Conservation (phyloP, 2,329 filamentous ascomycete genomes). For the Paraphaeosphaeria minitans region DNA sequence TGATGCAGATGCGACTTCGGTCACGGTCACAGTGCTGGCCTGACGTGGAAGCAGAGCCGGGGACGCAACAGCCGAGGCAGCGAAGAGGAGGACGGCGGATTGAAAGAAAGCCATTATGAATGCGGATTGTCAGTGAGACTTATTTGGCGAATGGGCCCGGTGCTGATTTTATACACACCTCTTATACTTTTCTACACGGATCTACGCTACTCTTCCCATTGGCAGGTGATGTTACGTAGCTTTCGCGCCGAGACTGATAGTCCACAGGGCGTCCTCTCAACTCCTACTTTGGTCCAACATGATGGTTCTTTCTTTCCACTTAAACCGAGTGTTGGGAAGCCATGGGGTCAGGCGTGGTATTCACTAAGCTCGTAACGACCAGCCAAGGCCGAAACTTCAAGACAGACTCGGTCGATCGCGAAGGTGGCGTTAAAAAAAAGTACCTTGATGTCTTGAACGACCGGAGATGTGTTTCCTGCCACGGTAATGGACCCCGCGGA, state of each 20-base stretch:
- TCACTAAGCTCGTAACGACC: constrained; percentile 4
- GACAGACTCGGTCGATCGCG: not conserved
- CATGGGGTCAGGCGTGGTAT: not conserved
- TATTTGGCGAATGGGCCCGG: not conserved
- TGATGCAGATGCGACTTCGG: constrained; percentile 24
- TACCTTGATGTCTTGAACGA: constrained; percentile 37
- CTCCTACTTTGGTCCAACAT: not conserved
- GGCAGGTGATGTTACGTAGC: not conserved
- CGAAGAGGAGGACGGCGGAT: constrained; percentile 32
- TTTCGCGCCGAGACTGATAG: constrained; percentile 10
- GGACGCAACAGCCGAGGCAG: constrained; percentile 33
- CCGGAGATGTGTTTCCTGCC: constrained; percentile 24
- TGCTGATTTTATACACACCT: not conserved
- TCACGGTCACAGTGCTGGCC: constrained; percentile 25
- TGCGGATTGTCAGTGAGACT: not conserved
- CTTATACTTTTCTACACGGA: not conserved
- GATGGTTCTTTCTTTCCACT: not conserved
- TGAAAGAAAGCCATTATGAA: constrained; percentile 30
- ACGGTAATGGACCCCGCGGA: constrained; percentile 4
- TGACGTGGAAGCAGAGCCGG: constrained; percentile 30
- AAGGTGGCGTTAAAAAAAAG: constrained; percentile 18
- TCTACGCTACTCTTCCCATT: not conserved
- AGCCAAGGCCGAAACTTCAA: constrained; percentile 3
- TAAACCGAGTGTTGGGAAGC: constrained; percentile 1
- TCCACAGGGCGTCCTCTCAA: not conserved